Percentiles rank a stretch among this genome's conserved stretches.
These are phyloP conservation scores for Chrysophaeum taylorii DNA, from an alignment of 352 stramenopile genomes.

Conservation along the genomic window DNA sequence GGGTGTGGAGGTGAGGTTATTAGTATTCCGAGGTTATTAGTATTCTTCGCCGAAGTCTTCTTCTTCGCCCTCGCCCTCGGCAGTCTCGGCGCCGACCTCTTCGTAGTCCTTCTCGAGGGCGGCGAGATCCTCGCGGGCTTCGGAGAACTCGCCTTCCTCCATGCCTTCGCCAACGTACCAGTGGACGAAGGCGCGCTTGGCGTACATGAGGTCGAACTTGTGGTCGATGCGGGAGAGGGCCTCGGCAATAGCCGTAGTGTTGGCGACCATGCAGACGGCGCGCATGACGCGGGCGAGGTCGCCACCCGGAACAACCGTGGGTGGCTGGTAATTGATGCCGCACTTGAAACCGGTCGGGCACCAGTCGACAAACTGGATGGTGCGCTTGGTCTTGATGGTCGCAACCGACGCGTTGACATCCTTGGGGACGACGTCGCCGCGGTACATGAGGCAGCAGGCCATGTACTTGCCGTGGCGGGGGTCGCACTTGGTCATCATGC, in stretches of 20 bases:
- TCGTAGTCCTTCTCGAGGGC: slow-evolving; percentile 99
- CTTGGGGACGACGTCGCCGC: slow-evolving; percentile 83
- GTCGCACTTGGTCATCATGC: slow-evolving; percentile 99
- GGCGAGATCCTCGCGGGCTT: slow-evolving; percentile 94
- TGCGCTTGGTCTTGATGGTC: slow-evolving; percentile 98
- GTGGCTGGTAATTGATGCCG: slow-evolving; percentile 96
- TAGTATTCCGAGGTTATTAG: too few species aligned
- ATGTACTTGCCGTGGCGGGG: slow-evolving; percentile 98
- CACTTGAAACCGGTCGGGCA: slow-evolving; percentile 98
- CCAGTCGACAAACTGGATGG: slow-evolving; percentile 99
- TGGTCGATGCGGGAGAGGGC: slow-evolving; percentile 94
- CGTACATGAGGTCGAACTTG: slow-evolving; percentile 99
- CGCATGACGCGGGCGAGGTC: slow-evolving; percentile 93
- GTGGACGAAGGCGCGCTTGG: slow-evolving; percentile 97
- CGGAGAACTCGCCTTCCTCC: slow-evolving; percentile 99
- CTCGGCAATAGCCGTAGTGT: slow-evolving; percentile 96
- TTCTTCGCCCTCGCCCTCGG: slow-evolving; percentile 83
- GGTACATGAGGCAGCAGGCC: slow-evolving; percentile 96
- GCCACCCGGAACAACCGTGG: slow-evolving; percentile 85
- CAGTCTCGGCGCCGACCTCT: slow-evolving; percentile 94
- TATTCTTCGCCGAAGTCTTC: slow-evolving; percentile 65
- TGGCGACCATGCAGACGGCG: slow-evolving; percentile 97
- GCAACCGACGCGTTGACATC: slow-evolving; percentile 90
- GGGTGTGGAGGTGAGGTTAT: too few species aligned
- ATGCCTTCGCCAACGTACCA: slow-evolving; percentile 99